Percentiles rank a stretch among this genome's conserved stretches.
These are phyloP conservation scores for Zygotorulaspora florentina DNA, from an alignment of 805 yeast genomes.

Conservation along the genomic window DNA sequence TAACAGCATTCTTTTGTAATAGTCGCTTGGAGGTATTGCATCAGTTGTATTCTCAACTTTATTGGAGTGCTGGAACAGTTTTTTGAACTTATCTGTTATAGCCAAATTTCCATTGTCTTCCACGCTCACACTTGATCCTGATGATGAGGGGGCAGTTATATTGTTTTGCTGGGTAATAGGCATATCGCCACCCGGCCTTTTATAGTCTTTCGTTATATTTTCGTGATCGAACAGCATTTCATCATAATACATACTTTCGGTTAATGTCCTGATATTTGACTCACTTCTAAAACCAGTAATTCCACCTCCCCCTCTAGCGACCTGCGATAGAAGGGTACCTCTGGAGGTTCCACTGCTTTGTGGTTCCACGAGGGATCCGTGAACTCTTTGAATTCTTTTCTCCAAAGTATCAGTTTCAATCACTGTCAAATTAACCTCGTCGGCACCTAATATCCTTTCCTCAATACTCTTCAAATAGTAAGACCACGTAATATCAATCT, in stretches of 20 bases:
- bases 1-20: constrained; percentile 47
- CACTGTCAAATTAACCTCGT: constrained; percentile 46
- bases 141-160: background rate
- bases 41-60: constrained; percentile 12
- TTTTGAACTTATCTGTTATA: constrained; percentile 27
- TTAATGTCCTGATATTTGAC: constrained; percentile 18
- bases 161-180: constrained; percentile 1
- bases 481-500: constrained; percentile 58
- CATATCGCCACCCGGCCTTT: constrained; percentile 14
- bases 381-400: constrained; percentile 40
- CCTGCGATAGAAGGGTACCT: constrained; percentile 42
- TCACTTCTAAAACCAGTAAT: constrained; percentile 40
- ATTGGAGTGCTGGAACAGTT: constrained; percentile 27
- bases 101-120: constrained; percentile 14
- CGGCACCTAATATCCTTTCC: constrained; percentile 58
- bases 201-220: constrained; percentile 18
- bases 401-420: constrained; percentile 50
- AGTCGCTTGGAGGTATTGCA: constrained; percentile 33
- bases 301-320: constrained; percentile 44
- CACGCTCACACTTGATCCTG: constrained; percentile 1
- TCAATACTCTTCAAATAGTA: constrained; percentile 49
- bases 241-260: constrained; percentile 33
- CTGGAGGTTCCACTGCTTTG: constrained; percentile 27
- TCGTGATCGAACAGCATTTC: constrained; percentile 20
- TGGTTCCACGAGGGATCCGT: constrained; percentile 52